Percentiles rank a stretch among this genome's conserved stretches.
Conservation (phyloP, 2,329 filamentous ascomycete species). For the Fonsecaea nubica region DNA sequence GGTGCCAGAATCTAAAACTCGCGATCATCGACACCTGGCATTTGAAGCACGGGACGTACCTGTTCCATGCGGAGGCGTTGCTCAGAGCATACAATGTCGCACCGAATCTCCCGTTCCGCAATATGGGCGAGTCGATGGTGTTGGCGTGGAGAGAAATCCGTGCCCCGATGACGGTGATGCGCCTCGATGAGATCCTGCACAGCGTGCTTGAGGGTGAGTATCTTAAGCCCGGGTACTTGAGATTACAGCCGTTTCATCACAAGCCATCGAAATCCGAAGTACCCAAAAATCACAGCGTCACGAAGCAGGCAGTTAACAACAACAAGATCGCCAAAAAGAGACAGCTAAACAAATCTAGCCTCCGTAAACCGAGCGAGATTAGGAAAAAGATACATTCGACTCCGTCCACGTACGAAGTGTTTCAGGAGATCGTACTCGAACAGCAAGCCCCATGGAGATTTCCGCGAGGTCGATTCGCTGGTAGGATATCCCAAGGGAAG, state of each 20-base stretch:
- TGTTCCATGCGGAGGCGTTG: not conserved
- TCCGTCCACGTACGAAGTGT: not conserved
- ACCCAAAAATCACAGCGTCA: not conserved
- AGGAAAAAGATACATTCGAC: not conserved
- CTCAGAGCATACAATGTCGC: constrained; percentile 5
- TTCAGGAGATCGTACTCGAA: not conserved
- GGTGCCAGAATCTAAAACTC: not conserved
- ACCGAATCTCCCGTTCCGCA: not conserved
- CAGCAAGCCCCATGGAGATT: not conserved
- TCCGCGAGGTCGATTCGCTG: not conserved
- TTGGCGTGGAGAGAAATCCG: constrained; percentile 6
- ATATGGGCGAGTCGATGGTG: constrained; percentile 4
- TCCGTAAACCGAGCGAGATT: not conserved
- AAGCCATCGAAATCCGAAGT: not conserved
- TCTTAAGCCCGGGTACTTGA: not conserved
- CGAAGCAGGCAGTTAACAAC: not conserved
- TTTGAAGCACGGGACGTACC: not conserved
- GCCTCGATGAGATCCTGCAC: not conserved
- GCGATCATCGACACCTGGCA: not conserved
- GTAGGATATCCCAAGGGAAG: not conserved
- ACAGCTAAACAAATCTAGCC: too few species aligned
- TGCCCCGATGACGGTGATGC: not conserved
- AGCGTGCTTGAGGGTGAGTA: not conserved
- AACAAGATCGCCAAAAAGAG: not conserved
- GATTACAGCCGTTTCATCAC: not conserved